These are phyloP conservation scores for Pythium dissotocum DNA, from an alignment of 352 stramenopile genomes.

Conservation along the genomic window DNA sequence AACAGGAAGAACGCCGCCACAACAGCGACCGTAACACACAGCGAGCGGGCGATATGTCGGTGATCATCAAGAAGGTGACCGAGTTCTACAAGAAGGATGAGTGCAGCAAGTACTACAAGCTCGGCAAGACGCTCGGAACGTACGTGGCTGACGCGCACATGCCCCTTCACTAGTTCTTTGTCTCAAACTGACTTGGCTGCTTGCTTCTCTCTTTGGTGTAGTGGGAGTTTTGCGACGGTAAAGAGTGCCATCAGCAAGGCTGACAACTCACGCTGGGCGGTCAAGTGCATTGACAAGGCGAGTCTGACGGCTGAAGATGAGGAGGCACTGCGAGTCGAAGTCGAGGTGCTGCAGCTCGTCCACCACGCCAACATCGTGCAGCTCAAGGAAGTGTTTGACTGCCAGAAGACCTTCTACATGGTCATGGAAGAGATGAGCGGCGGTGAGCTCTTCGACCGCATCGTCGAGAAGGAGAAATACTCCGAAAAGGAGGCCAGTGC, in stretches of 20 bases:
- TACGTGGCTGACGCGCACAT: slow-evolving; percentile 36
- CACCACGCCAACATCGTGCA: slow-evolving; percentile 88
- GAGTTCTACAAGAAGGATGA: slow-evolving; percentile 90
- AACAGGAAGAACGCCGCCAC: background rate
- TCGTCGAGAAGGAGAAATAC: slow-evolving; percentile 93
- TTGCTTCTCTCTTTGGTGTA: slow-evolving; percentile 19
- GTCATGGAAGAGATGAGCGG: slow-evolving; percentile 92
- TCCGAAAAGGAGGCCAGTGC: slow-evolving; percentile 84
- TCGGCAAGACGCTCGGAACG: slow-evolving; percentile 88
- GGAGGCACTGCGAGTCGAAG: slow-evolving; percentile 79
- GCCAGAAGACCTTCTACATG: slow-evolving; percentile 90
- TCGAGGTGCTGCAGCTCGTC: slow-evolving; percentile 81
- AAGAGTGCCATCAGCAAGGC: slow-evolving; percentile 79
- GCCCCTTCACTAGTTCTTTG: background rate
- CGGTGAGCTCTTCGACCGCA: slow-evolving; percentile 92
- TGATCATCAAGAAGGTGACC: slow-evolving; percentile 84
- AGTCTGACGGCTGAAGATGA: slow-evolving; percentile 80
- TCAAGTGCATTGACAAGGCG: slow-evolving; percentile 87
- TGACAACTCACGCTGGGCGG: slow-evolving; percentile 76
- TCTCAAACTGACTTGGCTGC: background rate
- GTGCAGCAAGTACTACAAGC: slow-evolving; percentile 89
- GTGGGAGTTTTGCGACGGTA: slow-evolving; percentile 85
- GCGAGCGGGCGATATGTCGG: slow-evolving; percentile 37
- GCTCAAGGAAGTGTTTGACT: slow-evolving; percentile 88
- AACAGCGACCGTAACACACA: background rate